Conservation (phyloP, 768 basidiomycete genomes). For the Leccinum arenicola region DNA sequence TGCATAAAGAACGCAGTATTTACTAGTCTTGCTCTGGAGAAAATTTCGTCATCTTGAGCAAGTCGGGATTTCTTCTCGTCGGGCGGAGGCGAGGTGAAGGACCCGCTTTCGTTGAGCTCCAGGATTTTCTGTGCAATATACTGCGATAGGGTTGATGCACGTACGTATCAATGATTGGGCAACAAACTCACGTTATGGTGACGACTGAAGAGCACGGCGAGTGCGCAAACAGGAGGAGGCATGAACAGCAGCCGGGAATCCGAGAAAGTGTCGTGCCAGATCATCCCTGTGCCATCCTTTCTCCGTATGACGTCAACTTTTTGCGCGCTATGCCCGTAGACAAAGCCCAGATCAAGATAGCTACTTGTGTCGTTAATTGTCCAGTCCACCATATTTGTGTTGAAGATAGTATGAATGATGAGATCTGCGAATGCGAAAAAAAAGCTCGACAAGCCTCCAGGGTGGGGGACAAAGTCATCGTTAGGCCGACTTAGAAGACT, state of each 20-base stretch:
- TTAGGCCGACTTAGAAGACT: slow-evolving; percentile 48
- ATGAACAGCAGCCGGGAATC: slow-evolving; percentile 63
- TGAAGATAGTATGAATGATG: slow-evolving; percentile 72
- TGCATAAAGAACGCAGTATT: slow-evolving; percentile 74
- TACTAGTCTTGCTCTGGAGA: slow-evolving; percentile 67
- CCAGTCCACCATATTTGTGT: slow-evolving; percentile 48
- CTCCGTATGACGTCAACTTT: slow-evolving; percentile 51
- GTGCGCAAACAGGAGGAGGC: slow-evolving; percentile 68
- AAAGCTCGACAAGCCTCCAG: slow-evolving; percentile 66
- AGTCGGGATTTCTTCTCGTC: slow-evolving; percentile 21
- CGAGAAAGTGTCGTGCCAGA: slow-evolving; percentile 68
- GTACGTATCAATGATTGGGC: neutral
- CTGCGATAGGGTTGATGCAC: slow-evolving; percentile 34
- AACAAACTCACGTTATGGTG: slow-evolving; percentile 64
- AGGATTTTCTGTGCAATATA: slow-evolving; percentile 67
- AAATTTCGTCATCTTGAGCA: slow-evolving; percentile 74
- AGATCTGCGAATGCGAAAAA: slow-evolving; percentile 81
- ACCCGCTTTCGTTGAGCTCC: slow-evolving; percentile 63
- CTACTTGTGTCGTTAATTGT: slow-evolving; percentile 63
- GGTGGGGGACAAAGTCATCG: slow-evolving; percentile 48
- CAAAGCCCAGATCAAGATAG: slow-evolving; percentile 72
- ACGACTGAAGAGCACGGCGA: slow-evolving; percentile 65
- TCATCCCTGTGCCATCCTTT: slow-evolving; percentile 61
- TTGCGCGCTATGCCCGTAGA: slow-evolving; percentile 62
- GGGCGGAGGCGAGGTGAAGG: slow-evolving; percentile 32